Conservation (phyloP, 495 filamentous ascomycete species). For the Neurospora africana region DNA sequence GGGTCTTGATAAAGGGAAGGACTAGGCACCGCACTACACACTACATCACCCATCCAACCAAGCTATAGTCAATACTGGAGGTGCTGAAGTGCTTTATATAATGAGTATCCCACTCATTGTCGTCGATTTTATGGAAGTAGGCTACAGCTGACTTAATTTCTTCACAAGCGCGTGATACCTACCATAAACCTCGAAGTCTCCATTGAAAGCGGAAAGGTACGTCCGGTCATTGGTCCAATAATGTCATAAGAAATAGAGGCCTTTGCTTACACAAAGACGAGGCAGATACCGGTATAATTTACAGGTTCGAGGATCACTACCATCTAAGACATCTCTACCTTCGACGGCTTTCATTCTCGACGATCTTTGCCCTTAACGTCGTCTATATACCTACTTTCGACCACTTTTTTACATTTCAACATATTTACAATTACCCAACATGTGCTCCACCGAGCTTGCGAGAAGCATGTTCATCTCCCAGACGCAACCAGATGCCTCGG, state of each 20-base stretch:
- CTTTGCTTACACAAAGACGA: not conserved
- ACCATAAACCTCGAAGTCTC: not conserved
- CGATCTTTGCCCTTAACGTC: not conserved
- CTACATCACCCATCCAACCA: not conserved
- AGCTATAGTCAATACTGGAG: not conserved
- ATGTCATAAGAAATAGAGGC: not conserved
- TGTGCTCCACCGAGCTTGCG: not conserved
- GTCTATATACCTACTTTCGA: not conserved
- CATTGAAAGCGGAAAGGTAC: not conserved
- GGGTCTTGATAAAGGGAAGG: not conserved
- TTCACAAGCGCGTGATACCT: not conserved
- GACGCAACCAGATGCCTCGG: too few relatives aligned
- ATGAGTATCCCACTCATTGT: not conserved
- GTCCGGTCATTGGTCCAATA: not conserved
- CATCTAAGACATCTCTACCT: not conserved
- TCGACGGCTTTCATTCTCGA: not conserved
- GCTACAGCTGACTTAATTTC: not conserved
- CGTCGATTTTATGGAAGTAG: not conserved
- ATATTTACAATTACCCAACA: not conserved
- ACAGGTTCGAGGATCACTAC: not conserved
- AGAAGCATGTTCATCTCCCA: too few relatives aligned
- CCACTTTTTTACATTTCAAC: too few relatives aligned
- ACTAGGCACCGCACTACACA: not conserved
- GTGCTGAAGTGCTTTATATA: not conserved
- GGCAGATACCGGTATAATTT: not conserved